Evolutionary conservation across 2,329 filamentous ascomycete genomes (phyloP), one percentile per base, ranked within the genome.

Genomic region (Fusarium floridanum): DNA sequence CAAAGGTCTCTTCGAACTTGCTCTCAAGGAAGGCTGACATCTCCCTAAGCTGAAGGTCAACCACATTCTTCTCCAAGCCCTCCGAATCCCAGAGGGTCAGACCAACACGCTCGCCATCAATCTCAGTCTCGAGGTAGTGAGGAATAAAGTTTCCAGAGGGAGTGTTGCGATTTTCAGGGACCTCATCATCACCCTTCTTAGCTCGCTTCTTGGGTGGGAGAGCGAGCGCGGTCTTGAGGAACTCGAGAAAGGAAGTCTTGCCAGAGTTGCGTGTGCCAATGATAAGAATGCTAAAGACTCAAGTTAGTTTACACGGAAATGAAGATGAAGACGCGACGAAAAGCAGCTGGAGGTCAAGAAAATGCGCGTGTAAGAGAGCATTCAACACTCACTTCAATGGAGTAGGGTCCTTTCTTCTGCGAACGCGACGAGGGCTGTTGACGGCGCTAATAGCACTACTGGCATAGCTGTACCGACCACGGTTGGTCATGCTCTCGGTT

Each of bases 1-100:
- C 91, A 82, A 99, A 97, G 0, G 97, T 98, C 80, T 99, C 97
- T 82, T 99, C 96, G 78, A 99, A 99, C 83, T 98, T 98, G 86
- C 93, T 96, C 86, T 99, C 97, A 69, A 99, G 87, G 85, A 99
- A 99, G 10, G 93, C 89, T 37, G 93, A 92, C 87, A 98, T 95
- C 81, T 97, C 95, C 71, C 95, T 91, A 75, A 99, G 87, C 84
- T 99, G 97, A 75, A 98, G 90, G 82, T 98, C 97, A 61, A 98
- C 95, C 39, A 98, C 91, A 79, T 94, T 97, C 88, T 96, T 97
- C 84, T 99, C 96, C 65, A 99, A 85, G 1, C 97, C 97, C 79
- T 97, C 93, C 1, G 97, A 98, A 82, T 99, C 97, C 97, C 97
- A 99, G 36, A 99, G 85, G 1, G 97, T 99, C 75, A 99, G 85